A percentile compares a stretch with the other conserved stretches of the same genome.
These are phyloP conservation scores for Brettanomyces nanus DNA, from an alignment of 805 yeast species.

Conservation along the genomic window DNA sequence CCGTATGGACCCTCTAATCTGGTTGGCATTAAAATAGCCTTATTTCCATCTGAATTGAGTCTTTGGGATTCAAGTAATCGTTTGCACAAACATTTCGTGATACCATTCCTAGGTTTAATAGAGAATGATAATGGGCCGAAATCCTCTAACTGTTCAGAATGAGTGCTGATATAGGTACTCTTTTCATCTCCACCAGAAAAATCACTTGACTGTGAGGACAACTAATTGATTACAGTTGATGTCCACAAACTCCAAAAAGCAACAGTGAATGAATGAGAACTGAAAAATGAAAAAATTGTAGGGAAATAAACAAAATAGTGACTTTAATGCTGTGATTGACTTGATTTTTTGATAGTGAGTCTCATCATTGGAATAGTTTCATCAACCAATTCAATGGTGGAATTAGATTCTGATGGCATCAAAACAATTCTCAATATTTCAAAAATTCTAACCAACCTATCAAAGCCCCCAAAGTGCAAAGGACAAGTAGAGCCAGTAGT, in stretches of 20 bases:
- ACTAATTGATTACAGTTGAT: too few species aligned
- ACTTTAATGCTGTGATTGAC: constrained; percentile 1
- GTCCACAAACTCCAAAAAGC: constrained; percentile 9
- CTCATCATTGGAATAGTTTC: constrained; percentile 1
- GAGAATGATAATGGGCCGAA: constrained; percentile 2
- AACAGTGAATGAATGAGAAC: constrained; percentile 61
- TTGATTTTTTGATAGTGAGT: not conserved
- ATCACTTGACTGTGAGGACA: too few species aligned
- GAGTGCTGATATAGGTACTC: too few species aligned
- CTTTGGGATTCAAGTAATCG: not conserved
- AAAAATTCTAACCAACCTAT: constrained; percentile 35
- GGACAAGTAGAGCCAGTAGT: constrained; percentile 23
- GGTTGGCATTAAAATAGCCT: constrained; percentile 1
- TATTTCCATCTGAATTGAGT: constrained; percentile 1
- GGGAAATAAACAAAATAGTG: constrained; percentile 7
- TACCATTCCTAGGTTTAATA: constrained; percentile 6
- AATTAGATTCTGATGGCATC: not conserved
- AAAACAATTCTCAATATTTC: not conserved
- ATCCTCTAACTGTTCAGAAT: too few species aligned
- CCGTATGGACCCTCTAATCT: constrained; percentile 9
- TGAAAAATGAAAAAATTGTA: constrained; percentile 31
- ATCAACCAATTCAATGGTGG: constrained; percentile 2
- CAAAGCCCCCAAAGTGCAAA: constrained; percentile 41
- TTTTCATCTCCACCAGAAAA: too few species aligned
- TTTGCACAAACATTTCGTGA: constrained; percentile 2